These are phyloP conservation scores for Trifolium dubium DNA, from an alignment of 306 rosid species.

Conservation along the genomic window DNA sequence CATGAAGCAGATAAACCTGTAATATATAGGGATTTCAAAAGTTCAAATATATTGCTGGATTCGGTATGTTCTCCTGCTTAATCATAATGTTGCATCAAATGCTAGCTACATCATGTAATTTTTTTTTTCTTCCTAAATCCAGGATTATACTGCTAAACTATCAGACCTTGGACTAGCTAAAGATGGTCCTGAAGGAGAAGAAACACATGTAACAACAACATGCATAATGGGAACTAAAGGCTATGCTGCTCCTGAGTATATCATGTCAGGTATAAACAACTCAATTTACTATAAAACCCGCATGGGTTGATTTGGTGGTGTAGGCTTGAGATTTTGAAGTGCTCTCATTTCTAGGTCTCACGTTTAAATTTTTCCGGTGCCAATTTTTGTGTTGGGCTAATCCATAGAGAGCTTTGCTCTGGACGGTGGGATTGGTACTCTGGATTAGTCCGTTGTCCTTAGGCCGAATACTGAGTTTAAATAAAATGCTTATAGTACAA, in stretches of 20 bases:
- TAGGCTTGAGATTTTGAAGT: no score
- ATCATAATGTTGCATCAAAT: neutral
- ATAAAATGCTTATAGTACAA: neutral
- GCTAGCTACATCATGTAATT: neutral
- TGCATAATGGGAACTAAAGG: constrained; percentile 79
- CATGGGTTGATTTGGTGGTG: no score
- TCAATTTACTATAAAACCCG: no score
- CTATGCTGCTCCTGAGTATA: constrained; percentile 86
- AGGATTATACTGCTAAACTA: constrained; percentile 76
- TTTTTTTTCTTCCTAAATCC: neutral
- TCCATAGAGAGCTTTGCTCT: no score
- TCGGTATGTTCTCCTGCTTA: constrained; percentile 55
- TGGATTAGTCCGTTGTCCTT: no score
- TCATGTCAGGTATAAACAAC: constrained; percentile 55
- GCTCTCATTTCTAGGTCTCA: no score
- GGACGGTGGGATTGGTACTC: no score
- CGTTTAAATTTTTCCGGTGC: no score
- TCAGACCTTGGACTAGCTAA: constrained; percentile 85
- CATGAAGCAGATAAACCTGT: constrained; percentile 82
- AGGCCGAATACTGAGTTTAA: no score
- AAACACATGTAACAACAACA: constrained; percentile 67
- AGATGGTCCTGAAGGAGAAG: constrained; percentile 79
- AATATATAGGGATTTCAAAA: constrained; percentile 81
- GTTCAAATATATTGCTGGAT: constrained; percentile 78
- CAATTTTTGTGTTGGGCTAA: no score